Evolutionary conservation across 768 basidiomycete species (phyloP).

Genomic region (Calocybe gangraenosa): DNA sequence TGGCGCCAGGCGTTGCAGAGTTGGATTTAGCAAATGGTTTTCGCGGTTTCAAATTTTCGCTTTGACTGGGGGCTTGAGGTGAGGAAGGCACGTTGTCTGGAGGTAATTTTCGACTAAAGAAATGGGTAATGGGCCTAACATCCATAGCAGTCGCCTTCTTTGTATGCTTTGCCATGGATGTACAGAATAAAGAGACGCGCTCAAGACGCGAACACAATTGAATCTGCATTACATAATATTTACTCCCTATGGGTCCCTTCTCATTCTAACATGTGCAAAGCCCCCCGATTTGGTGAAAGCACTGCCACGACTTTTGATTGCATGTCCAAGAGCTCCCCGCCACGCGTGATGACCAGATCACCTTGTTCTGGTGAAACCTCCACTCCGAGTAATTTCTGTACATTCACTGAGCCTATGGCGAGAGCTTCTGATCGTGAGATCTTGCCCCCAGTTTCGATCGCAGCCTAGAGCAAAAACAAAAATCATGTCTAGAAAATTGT

Average conservation of each 20-base stretch:
- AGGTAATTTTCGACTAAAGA: constrained; percentile 33
- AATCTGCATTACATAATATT: background rate
- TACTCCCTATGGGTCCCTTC: too few relatives aligned
- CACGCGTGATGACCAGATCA: constrained; percentile 57
- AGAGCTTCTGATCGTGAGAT: constrained; percentile 40
- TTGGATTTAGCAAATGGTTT: constrained; percentile 5
- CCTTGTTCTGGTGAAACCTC: constrained; percentile 23
- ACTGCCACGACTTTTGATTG: constrained; percentile 47
- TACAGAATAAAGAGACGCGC: constrained; percentile 17
- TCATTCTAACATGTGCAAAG: too few relatives aligned
- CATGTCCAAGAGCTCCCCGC: constrained; percentile 48
- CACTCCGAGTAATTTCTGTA: constrained; percentile 36
- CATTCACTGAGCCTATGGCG: constrained; percentile 43
- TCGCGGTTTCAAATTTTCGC: constrained; percentile 6
- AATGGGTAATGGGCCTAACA: constrained; percentile 39
- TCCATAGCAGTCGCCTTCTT: constrained; percentile 22
- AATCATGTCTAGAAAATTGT: background rate
- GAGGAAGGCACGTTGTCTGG: constrained; percentile 10
- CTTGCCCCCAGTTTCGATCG: constrained; percentile 36
- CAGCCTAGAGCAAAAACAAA: constrained; percentile 25
- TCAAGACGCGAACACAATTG: background rate
- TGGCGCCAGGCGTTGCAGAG: constrained; percentile 11
- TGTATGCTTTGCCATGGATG: constrained; percentile 23
- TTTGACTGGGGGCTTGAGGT: constrained; percentile 12
- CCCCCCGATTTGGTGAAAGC: constrained; percentile 41